Percentiles rank a stretch among this genome's conserved stretches.
These are phyloP conservation scores for Solanum tarapatanum DNA, from an alignment of 257 asterid genomes.

Conservation along the genomic window DNA sequence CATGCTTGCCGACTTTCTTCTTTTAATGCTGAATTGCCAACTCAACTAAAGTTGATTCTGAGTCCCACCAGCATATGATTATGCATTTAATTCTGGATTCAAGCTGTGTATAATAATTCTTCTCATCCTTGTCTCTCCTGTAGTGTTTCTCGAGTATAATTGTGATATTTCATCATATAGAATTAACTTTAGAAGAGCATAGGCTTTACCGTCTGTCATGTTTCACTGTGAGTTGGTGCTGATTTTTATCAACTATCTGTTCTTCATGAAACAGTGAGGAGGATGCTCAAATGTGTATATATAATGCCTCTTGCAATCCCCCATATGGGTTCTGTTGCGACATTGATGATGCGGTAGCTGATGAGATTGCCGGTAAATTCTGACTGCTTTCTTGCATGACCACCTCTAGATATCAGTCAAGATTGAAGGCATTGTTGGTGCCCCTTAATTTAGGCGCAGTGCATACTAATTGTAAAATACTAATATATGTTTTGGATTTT, in stretches of 20 bases:
- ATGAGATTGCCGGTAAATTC: slow-evolving; percentile 43
- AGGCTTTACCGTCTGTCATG: not conserved
- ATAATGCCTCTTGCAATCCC: slow-evolving; percentile 54
- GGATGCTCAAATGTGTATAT: slow-evolving; percentile 81
- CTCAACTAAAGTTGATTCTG: not conserved
- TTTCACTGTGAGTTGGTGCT: not conserved
- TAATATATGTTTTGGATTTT: not conserved
- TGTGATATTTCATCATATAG: not conserved
- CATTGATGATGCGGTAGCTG: slow-evolving; percentile 51
- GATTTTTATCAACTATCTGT: not conserved
- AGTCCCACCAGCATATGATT: not conserved
- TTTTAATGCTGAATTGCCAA: not conserved
- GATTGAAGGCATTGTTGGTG: not conserved
- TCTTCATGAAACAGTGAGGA: slow-evolving; percentile 33
- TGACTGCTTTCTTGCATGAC: not conserved
- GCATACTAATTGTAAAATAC: not conserved
- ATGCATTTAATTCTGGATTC: not conserved
- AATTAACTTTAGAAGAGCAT: not conserved
- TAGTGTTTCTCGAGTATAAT: not conserved
- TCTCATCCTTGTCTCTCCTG: not conserved
- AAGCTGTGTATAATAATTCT: not conserved
- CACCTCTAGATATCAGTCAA: not conserved
- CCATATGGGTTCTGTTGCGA: slow-evolving; percentile 85
- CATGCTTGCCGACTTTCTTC: not conserved
- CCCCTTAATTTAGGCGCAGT: not conserved